A percentile compares a stretch with the other conserved stretches of the same genome.
Conservation (phyloP, 495 filamentous ascomycete species). For the Podospora comata region DNA sequence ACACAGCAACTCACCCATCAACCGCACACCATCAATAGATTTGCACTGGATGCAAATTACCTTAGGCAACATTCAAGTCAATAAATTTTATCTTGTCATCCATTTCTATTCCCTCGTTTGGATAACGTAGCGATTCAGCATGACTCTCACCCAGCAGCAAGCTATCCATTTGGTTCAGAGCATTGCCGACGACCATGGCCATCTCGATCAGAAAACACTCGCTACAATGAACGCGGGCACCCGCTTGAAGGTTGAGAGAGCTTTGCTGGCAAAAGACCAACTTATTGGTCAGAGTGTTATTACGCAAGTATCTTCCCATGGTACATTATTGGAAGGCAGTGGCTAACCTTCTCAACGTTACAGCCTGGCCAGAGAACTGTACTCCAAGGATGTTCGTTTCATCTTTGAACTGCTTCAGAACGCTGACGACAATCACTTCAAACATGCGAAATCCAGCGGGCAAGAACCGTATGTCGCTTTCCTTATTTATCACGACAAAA, state of each 20-base stretch:
- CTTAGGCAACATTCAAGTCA: too few relatives aligned
- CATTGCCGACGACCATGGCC: not conserved
- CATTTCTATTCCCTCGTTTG: too few relatives aligned
- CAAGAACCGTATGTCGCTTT: constrained; percentile 36
- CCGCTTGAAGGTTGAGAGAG: not conserved
- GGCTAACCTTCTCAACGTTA: not conserved
- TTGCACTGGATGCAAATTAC: too few relatives aligned
- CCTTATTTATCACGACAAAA: constrained; percentile 26
- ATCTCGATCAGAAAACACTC: not conserved
- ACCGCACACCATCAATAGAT: too few relatives aligned
- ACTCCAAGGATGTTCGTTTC: constrained; percentile 37
- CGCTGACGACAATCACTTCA: constrained; percentile 41
- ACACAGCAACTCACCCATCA: too few relatives aligned
- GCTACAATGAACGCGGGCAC: not conserved
- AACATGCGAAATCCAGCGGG: constrained; percentile 1
- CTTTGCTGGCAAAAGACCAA: not conserved
- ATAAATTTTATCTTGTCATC: too few relatives aligned
- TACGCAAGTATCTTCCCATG: not conserved
- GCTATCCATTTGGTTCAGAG: not conserved
- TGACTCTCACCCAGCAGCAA: too few relatives aligned
- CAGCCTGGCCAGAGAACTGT: constrained; percentile 40
- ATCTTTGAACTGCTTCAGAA: constrained; percentile 46
- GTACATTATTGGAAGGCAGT: not conserved
- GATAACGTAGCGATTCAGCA: too few relatives aligned
- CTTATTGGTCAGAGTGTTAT: not conserved